A percentile compares a stretch with the other conserved stretches of the same genome.
phyloP scores from a whole-genome alignment of 306 rosid genomes.

The Prunus dulcis region DNA sequence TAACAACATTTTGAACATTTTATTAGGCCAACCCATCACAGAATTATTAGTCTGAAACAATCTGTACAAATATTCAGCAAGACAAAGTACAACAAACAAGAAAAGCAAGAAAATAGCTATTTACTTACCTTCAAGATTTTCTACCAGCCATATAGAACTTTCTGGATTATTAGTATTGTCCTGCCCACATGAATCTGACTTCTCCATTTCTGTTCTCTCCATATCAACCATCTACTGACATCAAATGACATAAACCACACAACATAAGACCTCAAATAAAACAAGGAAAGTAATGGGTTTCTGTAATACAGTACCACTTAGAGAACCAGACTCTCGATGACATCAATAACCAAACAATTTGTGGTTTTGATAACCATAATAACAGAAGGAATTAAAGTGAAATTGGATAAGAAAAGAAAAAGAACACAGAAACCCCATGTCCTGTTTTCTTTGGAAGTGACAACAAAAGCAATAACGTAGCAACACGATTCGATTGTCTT shows the following conservation, averaged over 20 bases:
- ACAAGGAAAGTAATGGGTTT: background rate
- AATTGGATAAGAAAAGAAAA: background rate
- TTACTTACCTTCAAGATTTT: conserved; percentile 29
- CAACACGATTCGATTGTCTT: no score
- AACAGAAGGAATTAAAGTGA: background rate
- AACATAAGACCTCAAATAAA: background rate
- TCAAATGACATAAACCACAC: conserved; percentile 1
- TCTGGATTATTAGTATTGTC: conserved; percentile 2
- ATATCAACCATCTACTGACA: conserved; percentile 16
- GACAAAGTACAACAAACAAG: background rate
- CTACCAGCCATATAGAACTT: conserved; percentile 22
- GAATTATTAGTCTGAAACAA: background rate
- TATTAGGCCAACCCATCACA: background rate
- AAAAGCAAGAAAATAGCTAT: no score
- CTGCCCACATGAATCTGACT: conserved; percentile 8
- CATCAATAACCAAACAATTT: background rate
- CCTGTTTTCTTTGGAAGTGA: no score
- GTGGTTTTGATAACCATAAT: background rate
- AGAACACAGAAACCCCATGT: no score
- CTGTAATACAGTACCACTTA: background rate
- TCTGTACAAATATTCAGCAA: background rate
- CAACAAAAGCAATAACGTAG: no score
- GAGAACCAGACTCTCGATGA: background rate
- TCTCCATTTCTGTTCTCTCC: conserved; percentile 26
- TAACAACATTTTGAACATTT: background rate